phyloP scores from a whole-genome alignment of 2,329 filamentous ascomycete species.

The Chrysoporthe deuterocubensis region DNA sequence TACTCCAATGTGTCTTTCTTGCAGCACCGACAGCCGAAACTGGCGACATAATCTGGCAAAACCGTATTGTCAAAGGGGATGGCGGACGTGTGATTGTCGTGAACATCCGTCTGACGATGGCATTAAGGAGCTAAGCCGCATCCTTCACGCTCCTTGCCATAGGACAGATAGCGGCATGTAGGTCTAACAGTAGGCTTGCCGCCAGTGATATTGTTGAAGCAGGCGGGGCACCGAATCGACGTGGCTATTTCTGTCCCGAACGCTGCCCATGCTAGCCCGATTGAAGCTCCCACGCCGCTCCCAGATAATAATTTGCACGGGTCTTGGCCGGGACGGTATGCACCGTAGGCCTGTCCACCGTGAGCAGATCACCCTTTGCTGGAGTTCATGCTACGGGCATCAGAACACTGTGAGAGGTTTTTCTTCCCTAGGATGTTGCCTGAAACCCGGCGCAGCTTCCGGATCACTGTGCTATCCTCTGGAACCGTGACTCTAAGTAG shows the following conservation, averaged over 20 bases:
- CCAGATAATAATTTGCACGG: slow-evolving; percentile 66
- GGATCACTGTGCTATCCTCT: slow-evolving; percentile 59
- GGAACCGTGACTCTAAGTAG: slow-evolving; percentile 53
- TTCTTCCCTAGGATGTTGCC: slow-evolving; percentile 67
- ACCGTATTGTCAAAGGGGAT: slow-evolving; percentile 54
- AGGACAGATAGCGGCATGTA: slow-evolving; percentile 60
- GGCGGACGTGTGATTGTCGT: slow-evolving; percentile 66
- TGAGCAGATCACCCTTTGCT: slow-evolving; percentile 68
- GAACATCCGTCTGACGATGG: slow-evolving; percentile 60
- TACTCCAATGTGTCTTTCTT: slow-evolving; percentile 66
- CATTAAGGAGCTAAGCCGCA: slow-evolving; percentile 63
- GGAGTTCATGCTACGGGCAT: slow-evolving; percentile 59
- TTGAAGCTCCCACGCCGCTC: slow-evolving; percentile 60
- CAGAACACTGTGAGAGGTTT: slow-evolving; percentile 68
- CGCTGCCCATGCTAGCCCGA: slow-evolving; percentile 61
- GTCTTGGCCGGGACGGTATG: slow-evolving; percentile 65
- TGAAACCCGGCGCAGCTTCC: slow-evolving; percentile 61
- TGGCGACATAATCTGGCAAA: slow-evolving; percentile 64
- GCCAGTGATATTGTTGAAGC: slow-evolving; percentile 18
- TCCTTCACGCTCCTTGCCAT: slow-evolving; percentile 47
- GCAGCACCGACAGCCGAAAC: slow-evolving; percentile 55
- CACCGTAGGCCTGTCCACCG: slow-evolving; percentile 64
- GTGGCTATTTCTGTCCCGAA: slow-evolving; percentile 14
- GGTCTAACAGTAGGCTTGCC: slow-evolving; percentile 68
- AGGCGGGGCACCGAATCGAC: slow-evolving; percentile 14